These are phyloP conservation scores for Psidium guajava DNA, from an alignment of 345 rosid species.

Conservation along the genomic window DNA sequence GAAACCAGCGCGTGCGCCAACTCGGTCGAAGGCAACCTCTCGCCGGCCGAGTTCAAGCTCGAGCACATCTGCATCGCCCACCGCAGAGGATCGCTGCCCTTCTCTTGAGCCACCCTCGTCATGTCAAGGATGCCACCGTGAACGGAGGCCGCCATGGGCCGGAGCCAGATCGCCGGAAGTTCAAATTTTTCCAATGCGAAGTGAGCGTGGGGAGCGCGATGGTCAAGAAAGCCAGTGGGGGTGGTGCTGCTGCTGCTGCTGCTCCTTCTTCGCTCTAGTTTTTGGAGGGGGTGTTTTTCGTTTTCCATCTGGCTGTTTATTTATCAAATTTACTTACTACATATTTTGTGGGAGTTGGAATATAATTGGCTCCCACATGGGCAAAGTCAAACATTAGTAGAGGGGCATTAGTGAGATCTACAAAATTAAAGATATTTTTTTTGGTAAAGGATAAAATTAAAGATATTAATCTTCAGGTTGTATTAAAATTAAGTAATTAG, in stretches of 20 bases:
- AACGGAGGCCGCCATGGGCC: conserved; percentile 9
- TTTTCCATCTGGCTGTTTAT: not conserved
- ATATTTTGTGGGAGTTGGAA: not conserved
- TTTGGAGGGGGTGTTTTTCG: not conserved
- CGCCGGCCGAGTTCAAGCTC: conserved; percentile 41
- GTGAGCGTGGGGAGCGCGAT: not conserved
- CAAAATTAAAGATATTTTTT: not conserved
- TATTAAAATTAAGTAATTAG: not conserved
- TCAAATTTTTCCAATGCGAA: not conserved
- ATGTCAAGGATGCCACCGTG: conserved; percentile 59
- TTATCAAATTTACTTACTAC: not conserved
- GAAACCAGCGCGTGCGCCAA: conserved; percentile 60
- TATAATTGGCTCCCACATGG: not conserved
- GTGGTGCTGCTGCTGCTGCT: not conserved
- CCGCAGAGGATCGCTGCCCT: conserved; percentile 50
- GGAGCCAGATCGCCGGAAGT: not conserved
- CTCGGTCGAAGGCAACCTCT: conserved; percentile 56
- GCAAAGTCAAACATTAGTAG: not conserved
- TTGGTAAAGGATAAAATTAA: not conserved
- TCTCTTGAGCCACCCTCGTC: conserved; percentile 55
- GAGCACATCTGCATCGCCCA: conserved; percentile 73
- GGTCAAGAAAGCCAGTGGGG: not conserved
- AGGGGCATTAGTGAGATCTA: not conserved
- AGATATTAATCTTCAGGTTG: not conserved
- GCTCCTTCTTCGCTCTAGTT: not conserved